These are phyloP conservation scores for Coemansia sp. DNA, from an alignment of 192 early-diverging fungal genomes.

Conservation along the genomic window DNA sequence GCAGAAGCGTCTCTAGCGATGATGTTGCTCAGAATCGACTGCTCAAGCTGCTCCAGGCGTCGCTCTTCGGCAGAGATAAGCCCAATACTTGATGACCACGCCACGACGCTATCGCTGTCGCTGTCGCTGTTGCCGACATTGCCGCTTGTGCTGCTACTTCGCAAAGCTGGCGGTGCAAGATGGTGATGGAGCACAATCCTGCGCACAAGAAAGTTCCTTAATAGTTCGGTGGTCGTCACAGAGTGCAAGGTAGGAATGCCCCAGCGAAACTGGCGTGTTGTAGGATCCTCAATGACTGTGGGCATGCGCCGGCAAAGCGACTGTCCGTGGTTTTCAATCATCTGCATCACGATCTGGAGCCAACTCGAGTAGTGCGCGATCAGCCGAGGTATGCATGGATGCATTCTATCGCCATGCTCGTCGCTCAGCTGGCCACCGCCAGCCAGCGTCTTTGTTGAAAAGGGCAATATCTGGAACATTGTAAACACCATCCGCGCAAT, in stretches of 20 bases:
- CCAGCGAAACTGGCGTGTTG: slow-evolving; percentile 47
- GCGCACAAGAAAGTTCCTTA: slow-evolving; percentile 37
- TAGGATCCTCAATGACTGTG: slow-evolving; percentile 43
- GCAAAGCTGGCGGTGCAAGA: neutral
- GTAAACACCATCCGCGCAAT: slow-evolving; percentile 42
- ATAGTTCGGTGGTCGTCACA: slow-evolving; percentile 38
- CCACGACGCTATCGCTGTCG: neutral
- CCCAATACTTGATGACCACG: slow-evolving; percentile 11
- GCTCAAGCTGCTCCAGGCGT: slow-evolving; percentile 41
- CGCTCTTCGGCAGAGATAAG: slow-evolving; percentile 24
- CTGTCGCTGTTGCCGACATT: neutral
- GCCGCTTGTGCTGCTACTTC: neutral
- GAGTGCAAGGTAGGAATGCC: slow-evolving; percentile 45
- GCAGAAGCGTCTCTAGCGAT: slow-evolving; percentile 45
- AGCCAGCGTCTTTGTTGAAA: slow-evolving; percentile 23
- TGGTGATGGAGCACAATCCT: slow-evolving; percentile 23
- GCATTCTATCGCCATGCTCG: neutral
- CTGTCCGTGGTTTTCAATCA: slow-evolving; percentile 44
- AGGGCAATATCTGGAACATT: slow-evolving; percentile 48
- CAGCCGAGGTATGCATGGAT: slow-evolving; percentile 17
- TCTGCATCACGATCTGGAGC: slow-evolving; percentile 46
- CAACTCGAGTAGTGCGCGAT: slow-evolving; percentile 35
- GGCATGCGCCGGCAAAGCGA: slow-evolving; percentile 41
- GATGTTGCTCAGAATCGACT: slow-evolving; percentile 34
- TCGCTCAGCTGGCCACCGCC: neutral